Conservation (phyloP, 345 rosid species). For the Hypericum androsaemum region DNA sequence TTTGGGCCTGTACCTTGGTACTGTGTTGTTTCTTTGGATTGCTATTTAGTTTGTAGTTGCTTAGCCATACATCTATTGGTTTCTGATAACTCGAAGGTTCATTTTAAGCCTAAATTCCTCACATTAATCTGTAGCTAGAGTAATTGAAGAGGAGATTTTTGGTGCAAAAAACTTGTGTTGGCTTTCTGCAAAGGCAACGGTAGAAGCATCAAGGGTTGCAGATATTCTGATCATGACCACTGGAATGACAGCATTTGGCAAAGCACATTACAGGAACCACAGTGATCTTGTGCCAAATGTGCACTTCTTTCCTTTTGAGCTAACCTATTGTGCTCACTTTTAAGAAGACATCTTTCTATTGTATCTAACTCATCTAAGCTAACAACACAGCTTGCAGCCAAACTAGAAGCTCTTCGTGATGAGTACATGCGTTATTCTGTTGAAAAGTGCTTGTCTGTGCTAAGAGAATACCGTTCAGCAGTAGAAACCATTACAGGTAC, state of each 20-base stretch:
- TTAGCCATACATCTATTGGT: too few relatives aligned
- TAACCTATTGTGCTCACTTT: conserved; percentile 1
- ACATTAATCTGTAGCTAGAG: conserved; percentile 54
- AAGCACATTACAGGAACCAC: conserved; percentile 74
- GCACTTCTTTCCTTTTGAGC: conserved; percentile 8
- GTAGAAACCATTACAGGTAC: conserved; percentile 87
- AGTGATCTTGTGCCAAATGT: conserved; percentile 87
- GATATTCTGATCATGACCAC: conserved; percentile 83
- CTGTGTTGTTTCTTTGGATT: background rate
- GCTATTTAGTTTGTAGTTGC: background rate
- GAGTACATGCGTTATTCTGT: conserved; percentile 79
- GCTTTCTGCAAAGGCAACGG: conserved; percentile 83
- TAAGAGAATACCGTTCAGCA: conserved; percentile 77
- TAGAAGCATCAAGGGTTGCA: conserved; percentile 83
- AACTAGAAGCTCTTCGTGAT: conserved; percentile 87
- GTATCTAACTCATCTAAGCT: conserved; percentile 7
- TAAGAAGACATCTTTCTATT: background rate
- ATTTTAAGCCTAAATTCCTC: conserved; percentile 1
- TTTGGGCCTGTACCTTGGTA: too few relatives aligned
- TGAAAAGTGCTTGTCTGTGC: conserved; percentile 69
- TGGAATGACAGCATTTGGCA: conserved; percentile 97
- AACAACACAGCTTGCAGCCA: conserved; percentile 62
- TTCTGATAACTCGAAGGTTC: background rate
- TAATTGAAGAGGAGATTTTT: conserved; percentile 90
- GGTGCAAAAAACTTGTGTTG: conserved; percentile 78